Conservation (phyloP, 176 grass and related monocot genomes). For the Pontederia crassipes region DNA sequence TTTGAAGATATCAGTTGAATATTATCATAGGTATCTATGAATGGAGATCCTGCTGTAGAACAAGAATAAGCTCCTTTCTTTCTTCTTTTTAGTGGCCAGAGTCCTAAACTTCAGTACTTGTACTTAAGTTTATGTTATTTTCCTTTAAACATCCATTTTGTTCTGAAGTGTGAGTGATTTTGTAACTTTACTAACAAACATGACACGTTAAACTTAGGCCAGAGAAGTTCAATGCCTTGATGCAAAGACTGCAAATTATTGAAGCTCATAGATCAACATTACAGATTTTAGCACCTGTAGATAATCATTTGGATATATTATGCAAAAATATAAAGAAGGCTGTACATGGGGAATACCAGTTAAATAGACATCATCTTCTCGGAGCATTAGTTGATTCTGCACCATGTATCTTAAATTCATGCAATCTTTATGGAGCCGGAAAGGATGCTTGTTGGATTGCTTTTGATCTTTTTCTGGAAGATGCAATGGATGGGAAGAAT, state of each 20-base stretch:
- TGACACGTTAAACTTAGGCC: slow-evolving; percentile 56
- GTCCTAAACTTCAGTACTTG: too few relatives aligned
- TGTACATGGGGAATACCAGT: slow-evolving; percentile 34
- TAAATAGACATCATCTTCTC: slow-evolving; percentile 42
- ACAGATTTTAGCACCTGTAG: slow-evolving; percentile 31
- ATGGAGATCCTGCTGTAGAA: too few relatives aligned
- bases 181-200: slow-evolving; percentile 28
- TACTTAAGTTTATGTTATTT: too few relatives aligned
- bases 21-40: too few relatives aligned
- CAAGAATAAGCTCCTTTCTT: too few relatives aligned
- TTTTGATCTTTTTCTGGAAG: slow-evolving; percentile 53
- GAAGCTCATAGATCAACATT: slow-evolving; percentile 51
- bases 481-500: slow-evolving; percentile 53
- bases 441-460: slow-evolving; percentile 51
- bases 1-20: too few relatives aligned
- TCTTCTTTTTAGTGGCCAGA: too few relatives aligned
- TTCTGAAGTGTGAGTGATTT: neutral
- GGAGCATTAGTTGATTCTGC: slow-evolving; percentile 33
- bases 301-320: slow-evolving; percentile 30
- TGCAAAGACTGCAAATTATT: slow-evolving; percentile 50
- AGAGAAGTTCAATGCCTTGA: slow-evolving; percentile 60
- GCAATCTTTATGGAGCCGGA: slow-evolving; percentile 46
- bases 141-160: too few relatives aligned
- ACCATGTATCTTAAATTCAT: slow-evolving; percentile 23
- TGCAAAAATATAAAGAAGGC: slow-evolving; percentile 31